phyloP scores from a whole-genome alignment of 2,329 filamentous ascomycete species.

The Lachnellula hyalina region DNA sequence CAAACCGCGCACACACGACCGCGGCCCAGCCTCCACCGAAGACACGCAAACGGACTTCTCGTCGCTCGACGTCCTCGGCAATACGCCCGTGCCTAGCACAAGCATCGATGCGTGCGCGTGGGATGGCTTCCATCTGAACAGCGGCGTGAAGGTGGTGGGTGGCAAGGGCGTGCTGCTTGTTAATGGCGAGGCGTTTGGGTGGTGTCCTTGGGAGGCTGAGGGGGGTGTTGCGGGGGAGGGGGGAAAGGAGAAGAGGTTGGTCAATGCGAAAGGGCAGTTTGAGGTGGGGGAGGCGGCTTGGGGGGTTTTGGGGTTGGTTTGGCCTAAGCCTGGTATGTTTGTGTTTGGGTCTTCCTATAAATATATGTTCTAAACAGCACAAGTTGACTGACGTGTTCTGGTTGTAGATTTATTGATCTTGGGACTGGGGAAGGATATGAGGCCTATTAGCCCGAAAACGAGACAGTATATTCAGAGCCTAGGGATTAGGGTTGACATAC shows the following conservation, averaged over 20 bases:
- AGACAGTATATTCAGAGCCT: slow-evolving; percentile 66
- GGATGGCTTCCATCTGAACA: slow-evolving; percentile 84
- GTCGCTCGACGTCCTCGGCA: slow-evolving; percentile 72
- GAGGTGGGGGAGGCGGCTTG: slow-evolving; percentile 67
- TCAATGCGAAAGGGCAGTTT: slow-evolving; percentile 77
- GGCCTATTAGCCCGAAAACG: slow-evolving; percentile 71
- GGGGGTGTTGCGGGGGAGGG: slow-evolving; percentile 26
- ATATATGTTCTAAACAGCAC: background rate
- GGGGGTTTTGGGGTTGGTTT: slow-evolving; percentile 70
- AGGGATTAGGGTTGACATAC: slow-evolving; percentile 79
- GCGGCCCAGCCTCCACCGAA: slow-evolving; percentile 56
- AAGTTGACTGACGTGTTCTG: background rate
- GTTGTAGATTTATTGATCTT: slow-evolving; percentile 74
- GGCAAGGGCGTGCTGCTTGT: slow-evolving; percentile 73
- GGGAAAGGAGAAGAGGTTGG: slow-evolving; percentile 40
- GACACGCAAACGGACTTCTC: slow-evolving; percentile 65
- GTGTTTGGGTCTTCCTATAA: slow-evolving; percentile 27
- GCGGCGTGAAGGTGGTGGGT: slow-evolving; percentile 63
- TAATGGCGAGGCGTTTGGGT: slow-evolving; percentile 80
- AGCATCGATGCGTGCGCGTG: slow-evolving; percentile 75
- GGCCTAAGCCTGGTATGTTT: slow-evolving; percentile 78
- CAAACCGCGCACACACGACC: slow-evolving; percentile 43
- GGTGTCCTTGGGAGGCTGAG: slow-evolving; percentile 70
- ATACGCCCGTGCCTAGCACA: slow-evolving; percentile 71
- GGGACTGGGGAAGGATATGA: slow-evolving; percentile 72